A percentile compares a stretch with the other conserved stretches of the same genome.
phyloP scores from a whole-genome alignment of 73 alveolate species.

The Tetrahymena malaccensis region DNA sequence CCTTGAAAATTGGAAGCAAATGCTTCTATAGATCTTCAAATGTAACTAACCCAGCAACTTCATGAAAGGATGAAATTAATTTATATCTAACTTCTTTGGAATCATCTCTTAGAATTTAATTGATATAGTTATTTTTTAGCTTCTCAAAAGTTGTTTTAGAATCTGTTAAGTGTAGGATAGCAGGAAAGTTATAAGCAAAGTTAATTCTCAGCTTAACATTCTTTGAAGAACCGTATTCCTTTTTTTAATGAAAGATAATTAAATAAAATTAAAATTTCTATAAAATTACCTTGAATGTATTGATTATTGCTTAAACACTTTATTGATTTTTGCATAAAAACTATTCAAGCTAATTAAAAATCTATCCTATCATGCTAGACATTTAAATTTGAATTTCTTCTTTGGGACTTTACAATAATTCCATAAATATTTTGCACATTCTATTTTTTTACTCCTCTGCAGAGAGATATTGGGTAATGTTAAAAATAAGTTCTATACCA shows the following conservation, averaged over 20 bases:
- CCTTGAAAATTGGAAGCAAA: background rate
- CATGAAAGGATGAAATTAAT: slow-evolving; percentile 5
- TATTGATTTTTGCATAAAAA: background rate
- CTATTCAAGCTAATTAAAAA: background rate
- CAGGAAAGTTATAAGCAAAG: slow-evolving; percentile 23
- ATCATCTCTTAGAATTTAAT: background rate
- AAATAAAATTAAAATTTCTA: background rate
- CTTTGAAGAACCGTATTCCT: background rate
- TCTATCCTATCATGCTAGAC: slow-evolving; percentile 25
- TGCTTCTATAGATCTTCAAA: background rate
- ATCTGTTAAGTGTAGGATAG: background rate
- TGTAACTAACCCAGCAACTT: background rate
- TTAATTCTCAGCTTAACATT: slow-evolving; percentile 7
- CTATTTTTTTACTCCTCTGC: slow-evolving; percentile 23
- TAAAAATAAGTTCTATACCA: slow-evolving; percentile 24
- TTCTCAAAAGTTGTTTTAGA: slow-evolving; percentile 8
- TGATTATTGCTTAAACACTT: background rate
- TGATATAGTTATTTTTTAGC: background rate
- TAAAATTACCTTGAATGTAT: background rate
- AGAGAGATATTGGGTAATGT: slow-evolving; percentile 15
- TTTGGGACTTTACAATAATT: background rate
- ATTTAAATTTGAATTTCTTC: slow-evolving; percentile 5
- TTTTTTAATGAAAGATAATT: background rate
- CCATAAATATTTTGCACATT: slow-evolving; percentile 19
- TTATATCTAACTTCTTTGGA: slow-evolving; percentile 1